Conservation (phyloP, 2,329 filamentous ascomycete genomes). For the Beauveria pseudobassiana region DNA sequence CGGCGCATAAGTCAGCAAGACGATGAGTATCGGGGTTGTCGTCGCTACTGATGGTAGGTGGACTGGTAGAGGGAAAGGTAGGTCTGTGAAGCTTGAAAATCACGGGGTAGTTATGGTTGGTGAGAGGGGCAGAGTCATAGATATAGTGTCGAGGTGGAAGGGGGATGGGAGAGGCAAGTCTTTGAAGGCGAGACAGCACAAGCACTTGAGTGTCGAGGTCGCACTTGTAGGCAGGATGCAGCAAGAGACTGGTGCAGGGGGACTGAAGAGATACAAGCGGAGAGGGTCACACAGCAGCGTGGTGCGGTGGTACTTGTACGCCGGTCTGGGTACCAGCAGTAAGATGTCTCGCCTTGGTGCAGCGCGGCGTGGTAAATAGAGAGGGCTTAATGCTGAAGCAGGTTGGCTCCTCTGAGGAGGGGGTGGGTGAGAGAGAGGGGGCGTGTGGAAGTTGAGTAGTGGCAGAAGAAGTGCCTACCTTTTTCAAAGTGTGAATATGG, state of each 20-base stretch:
- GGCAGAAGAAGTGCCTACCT: conserved; percentile 1
- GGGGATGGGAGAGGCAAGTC: conserved; percentile 5
- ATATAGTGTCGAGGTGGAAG: conserved; percentile 4
- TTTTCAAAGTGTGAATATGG: neutral
- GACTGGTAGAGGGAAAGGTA: no score
- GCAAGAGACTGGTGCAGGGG: neutral
- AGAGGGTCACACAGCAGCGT: conserved; percentile 3
- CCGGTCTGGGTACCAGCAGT: conserved; percentile 1
- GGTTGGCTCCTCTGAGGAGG: neutral
- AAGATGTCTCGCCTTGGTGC: conserved; percentile 9
- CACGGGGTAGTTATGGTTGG: neutral
- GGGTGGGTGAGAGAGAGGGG: conserved; percentile 1
- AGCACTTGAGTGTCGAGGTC: conserved; percentile 3
- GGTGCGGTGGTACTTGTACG: conserved; percentile 1
- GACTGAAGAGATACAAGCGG: neutral
- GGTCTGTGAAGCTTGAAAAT: no score
- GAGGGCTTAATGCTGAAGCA: neutral
- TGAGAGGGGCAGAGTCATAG: neutral
- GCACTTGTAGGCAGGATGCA: conserved; percentile 1
- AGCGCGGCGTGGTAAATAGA: neutral
- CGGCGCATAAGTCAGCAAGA: no score
- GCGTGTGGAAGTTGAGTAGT: neutral
- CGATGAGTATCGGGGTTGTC: no score
- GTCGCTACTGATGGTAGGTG: no score
- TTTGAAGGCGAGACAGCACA: conserved; percentile 3